Base-by-base conservation (phyloP, 139 green algal species). In the Chlorella sp. region DNA sequence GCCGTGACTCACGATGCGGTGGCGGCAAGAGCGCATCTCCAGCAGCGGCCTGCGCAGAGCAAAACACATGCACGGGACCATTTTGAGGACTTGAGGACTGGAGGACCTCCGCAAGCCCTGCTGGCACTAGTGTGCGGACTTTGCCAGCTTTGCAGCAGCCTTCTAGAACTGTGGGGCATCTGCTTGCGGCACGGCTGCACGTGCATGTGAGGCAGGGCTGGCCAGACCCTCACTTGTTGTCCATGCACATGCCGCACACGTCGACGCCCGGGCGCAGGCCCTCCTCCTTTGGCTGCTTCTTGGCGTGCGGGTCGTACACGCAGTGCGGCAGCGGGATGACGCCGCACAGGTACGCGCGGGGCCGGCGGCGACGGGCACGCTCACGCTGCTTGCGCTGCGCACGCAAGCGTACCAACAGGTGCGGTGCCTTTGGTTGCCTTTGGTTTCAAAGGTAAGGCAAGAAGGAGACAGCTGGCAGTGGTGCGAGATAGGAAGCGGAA, bases 181-280 rank as follows among this genome's bases (percentile, higher is more conserved):
- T 55, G 10, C 42, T 10, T 26, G 42, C 10, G 10, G 10, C 42
- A 10, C 42, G 10, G 10, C 42, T 17, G 10, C 42, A 26, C 42
- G 42, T 17, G 10, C 42, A 26, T 55, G 42, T 55, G 10, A 55
- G 10, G 42, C 10, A 10, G 42, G 10, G 42, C 10, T 55, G 42
- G 17, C 42, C n/a, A n/a, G n/a, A n/a, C n/a, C n/a, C n/a, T 64
- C 55, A 64, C 32, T 69, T 69, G 63, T 69, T 69, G 27, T 69
- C 63, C 63, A 69, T 69, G 63, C 63, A 69, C 27, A 35, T 35
- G 31, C 27, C 63, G 32, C 63, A 69, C 63, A 69, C 27, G 32
- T 69, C 63, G 31, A 69, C 31, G 63, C 63, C 63, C 10, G 63
- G 63, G 20, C 63, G 31, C 63, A 69, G 31, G 5, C 5, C 31